Conservation (phyloP, 495 filamentous ascomycete species). For the Cercophora samala region DNA sequence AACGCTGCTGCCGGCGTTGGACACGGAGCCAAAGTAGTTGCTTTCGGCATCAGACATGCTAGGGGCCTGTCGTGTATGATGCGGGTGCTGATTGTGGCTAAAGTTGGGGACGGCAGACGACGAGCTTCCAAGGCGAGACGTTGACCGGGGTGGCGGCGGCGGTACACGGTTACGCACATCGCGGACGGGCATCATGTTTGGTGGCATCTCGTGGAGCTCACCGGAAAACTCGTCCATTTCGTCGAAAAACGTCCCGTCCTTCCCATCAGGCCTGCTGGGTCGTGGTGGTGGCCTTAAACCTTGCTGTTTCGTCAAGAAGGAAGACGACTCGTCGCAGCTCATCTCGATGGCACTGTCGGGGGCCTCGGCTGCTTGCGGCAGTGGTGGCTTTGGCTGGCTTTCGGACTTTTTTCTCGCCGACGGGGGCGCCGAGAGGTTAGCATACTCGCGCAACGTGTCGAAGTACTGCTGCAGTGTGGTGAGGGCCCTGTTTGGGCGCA, state of each 20-base stretch:
- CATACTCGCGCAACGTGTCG: constrained; percentile 31
- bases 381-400: constrained; percentile 18
- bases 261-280: not conserved
- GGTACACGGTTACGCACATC: constrained; percentile 30
- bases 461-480: constrained; percentile 38
- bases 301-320: not conserved
- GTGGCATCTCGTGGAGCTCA: constrained; percentile 34
- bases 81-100: not conserved
- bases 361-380: constrained; percentile 34
- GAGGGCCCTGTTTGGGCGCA: constrained; percentile 34
- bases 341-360: constrained; percentile 47
- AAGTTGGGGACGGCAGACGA: constrained; percentile 6
- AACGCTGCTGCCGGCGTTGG: not conserved
- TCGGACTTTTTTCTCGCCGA: not conserved
- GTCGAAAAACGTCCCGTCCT: constrained; percentile 11
- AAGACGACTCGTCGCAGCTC: constrained; percentile 25
- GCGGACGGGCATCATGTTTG: not conserved
- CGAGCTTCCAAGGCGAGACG: constrained; percentile 26
- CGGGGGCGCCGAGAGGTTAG: constrained; percentile 17
- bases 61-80: constrained; percentile 1
- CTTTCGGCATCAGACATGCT: constrained; percentile 13
- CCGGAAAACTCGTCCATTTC: constrained; percentile 40
- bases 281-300: not conserved
- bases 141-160: constrained; percentile 40
- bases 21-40: not conserved